Conservation (phyloP, 139 green algal species). For the Chlorella sorokiniana region DNA sequence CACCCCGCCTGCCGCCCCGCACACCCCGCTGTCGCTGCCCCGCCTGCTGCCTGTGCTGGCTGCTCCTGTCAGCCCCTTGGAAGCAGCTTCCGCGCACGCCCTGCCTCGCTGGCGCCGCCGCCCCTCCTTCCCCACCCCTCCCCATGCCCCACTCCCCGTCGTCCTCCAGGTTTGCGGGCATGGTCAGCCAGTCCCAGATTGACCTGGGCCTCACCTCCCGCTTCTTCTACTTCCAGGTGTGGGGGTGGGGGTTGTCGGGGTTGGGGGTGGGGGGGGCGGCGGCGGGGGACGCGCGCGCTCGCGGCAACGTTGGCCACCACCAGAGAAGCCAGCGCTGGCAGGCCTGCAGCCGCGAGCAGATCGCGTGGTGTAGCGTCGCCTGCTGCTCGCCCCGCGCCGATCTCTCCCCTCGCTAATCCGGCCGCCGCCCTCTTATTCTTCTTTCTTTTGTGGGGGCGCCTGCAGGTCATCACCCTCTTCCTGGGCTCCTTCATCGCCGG, state of each 20-base stretch:
- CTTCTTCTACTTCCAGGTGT: slow-evolving; percentile 64
- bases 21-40: no score
- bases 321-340: no score
- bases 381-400: no score
- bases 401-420: not conserved
- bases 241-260: not conserved
- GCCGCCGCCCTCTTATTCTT: not conserved
- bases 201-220: slow-evolving; percentile 58
- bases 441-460: slow-evolving; percentile 22
- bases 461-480: slow-evolving; percentile 79
- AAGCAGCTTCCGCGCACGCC: no score
- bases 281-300: no score
- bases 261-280: no score
- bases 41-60: no score
- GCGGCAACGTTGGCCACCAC: no score
- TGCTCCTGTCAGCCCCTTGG: no score
- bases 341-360: no score
- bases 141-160: not conserved
- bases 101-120: no score
- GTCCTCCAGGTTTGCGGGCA: slow-evolving; percentile 50
- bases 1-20: not conserved
- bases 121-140: not conserved
- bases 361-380: no score
- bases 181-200: slow-evolving; percentile 49
- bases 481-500: slow-evolving; percentile 64